A percentile compares a stretch with the other conserved stretches of the same genome.
Evolutionary conservation across 352 stramenopile genomes (phyloP).

Genomic region (Lagenidium sp.): DNA sequence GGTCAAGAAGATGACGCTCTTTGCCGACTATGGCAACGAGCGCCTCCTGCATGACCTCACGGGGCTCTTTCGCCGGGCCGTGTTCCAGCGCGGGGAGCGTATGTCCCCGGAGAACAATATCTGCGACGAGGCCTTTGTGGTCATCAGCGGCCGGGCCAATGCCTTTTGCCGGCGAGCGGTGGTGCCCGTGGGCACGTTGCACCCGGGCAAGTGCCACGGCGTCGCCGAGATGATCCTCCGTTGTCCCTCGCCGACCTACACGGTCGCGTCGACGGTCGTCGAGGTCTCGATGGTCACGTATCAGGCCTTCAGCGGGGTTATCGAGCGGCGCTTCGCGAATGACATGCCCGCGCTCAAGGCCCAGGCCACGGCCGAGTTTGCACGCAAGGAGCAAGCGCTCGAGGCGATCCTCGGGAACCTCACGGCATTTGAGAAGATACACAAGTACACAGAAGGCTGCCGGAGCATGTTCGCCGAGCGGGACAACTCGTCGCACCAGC

Average conservation of each 20-base stretch:
- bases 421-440: slow-evolving; percentile 20
- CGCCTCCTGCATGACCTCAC: slow-evolving; percentile 55
- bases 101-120: slow-evolving; percentile 52
- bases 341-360: slow-evolving; percentile 28
- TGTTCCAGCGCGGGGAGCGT: slow-evolving; percentile 56
- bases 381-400: slow-evolving; percentile 32
- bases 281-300: slow-evolving; percentile 47
- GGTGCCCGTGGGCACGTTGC: slow-evolving; percentile 41
- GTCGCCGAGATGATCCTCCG: slow-evolving; percentile 55
- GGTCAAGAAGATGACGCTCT: slow-evolving; percentile 48
- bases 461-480: slow-evolving; percentile 47
- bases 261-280: slow-evolving; percentile 41
- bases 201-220: slow-evolving; percentile 48
- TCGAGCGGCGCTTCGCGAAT: slow-evolving; percentile 34
- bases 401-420: slow-evolving; percentile 49
- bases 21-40: slow-evolving; percentile 43
- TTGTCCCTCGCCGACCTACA: slow-evolving; percentile 35
- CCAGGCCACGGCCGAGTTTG: slow-evolving; percentile 33
- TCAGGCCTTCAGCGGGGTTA: slow-evolving; percentile 27
- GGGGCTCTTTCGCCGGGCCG: slow-evolving; percentile 46
- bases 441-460: slow-evolving; percentile 42
- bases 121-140: slow-evolving; percentile 63
- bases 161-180: slow-evolving; percentile 31
- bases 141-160: slow-evolving; percentile 51
- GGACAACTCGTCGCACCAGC: slow-evolving; percentile 21